Evolutionary conservation across 148 eudicot species (phyloP), one percentile per base, ranked within the genome.

Genomic region (Amaranthus cruentus): DNA sequence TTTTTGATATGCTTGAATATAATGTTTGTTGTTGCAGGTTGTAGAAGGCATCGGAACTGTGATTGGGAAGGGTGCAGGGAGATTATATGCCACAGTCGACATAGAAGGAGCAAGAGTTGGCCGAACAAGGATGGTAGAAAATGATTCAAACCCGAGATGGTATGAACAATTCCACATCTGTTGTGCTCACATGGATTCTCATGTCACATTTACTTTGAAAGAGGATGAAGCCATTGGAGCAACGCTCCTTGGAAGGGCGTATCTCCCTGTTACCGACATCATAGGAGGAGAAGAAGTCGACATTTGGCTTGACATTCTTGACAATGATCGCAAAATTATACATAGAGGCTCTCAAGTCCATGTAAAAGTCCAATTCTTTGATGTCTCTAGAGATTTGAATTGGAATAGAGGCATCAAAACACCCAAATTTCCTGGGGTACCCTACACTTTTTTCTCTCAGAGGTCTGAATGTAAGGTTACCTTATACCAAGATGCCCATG

Each of bases 111-210:
- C 87, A 7, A 78, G 85, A 58, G 84, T 82, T 13, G 85, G 87
- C 12, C 77, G 89, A 21, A 86, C 89, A 62, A 84, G 87, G 63
- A 70, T 86, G 12, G 77, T 86, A 14, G 75, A 59, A 6, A 68
- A 78, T 38, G 80, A 75, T 52, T 49, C 82, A 0, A 86, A 84
- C 70, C 89, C 87, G 6, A 59, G 84, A 43, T 86, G 89, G 89
- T 84, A 84, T 21, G 87, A 86, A 71, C 78, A 82, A 8, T 84
- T 86, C 54, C 89, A 86, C 85, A 82, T 86, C 54, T 82, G 75
- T 52, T 79, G 84, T n/a, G 89, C 85, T 18, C 89, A 86, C 47
- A 75, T 73, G 82, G 85, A 84, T 12, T 73, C 87, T 9, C 57
- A 82, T 18, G 73, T 86, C 3, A 72, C 84, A 53, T 82, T 86